These are phyloP conservation scores for Chalara sp. DNA, from an alignment of 2,329 filamentous ascomycete species.

Conservation along the genomic window DNA sequence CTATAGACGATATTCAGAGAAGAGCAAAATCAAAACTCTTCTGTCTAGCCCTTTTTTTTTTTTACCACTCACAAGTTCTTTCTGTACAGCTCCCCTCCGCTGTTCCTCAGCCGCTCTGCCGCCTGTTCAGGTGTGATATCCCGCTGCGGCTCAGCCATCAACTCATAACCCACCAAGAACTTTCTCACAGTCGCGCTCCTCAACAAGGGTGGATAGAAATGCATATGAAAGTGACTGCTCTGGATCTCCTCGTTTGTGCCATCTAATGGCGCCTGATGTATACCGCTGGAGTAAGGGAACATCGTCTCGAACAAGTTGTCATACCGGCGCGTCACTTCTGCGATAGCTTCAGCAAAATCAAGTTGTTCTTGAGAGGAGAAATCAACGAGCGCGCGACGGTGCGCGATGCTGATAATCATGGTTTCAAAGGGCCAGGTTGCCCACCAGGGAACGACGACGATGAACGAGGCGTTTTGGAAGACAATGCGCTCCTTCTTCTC, in stretches of 20 bases:
- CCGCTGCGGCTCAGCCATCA: conserved; percentile 95
- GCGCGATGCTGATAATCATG: conserved; percentile 77
- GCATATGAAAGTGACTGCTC: conserved; percentile 86
- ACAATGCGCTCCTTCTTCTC: conserved; percentile 80
- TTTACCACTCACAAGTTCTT: conserved; percentile 35
- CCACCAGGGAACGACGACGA: conserved; percentile 96
- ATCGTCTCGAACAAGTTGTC: conserved; percentile 96
- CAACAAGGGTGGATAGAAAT: conserved; percentile 93
- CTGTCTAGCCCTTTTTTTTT: not conserved
- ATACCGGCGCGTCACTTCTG: conserved; percentile 84
- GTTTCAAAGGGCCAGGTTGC: conserved; percentile 96
- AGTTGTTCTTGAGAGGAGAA: conserved; percentile 63
- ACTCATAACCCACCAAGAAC: conserved; percentile 92
- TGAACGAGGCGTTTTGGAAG: conserved; percentile 78
- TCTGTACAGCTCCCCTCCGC: conserved; percentile 79
- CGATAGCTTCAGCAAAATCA: conserved; percentile 74
- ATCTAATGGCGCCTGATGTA: conserved; percentile 88
- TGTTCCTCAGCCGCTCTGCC: conserved; percentile 65
- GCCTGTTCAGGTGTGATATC: conserved; percentile 98
- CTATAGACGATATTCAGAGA: too few species aligned
- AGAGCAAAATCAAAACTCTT: too few species aligned
- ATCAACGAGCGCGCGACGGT: conserved; percentile 81
- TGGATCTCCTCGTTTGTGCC: conserved; percentile 79
- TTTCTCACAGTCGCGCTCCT: conserved; percentile 91
- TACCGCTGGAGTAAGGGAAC: conserved; percentile 94